Percentiles rank a stretch among this genome's conserved stretches.
phyloP scores from a whole-genome alignment of 164 flowering plant species.

The Platanus orientalis region DNA sequence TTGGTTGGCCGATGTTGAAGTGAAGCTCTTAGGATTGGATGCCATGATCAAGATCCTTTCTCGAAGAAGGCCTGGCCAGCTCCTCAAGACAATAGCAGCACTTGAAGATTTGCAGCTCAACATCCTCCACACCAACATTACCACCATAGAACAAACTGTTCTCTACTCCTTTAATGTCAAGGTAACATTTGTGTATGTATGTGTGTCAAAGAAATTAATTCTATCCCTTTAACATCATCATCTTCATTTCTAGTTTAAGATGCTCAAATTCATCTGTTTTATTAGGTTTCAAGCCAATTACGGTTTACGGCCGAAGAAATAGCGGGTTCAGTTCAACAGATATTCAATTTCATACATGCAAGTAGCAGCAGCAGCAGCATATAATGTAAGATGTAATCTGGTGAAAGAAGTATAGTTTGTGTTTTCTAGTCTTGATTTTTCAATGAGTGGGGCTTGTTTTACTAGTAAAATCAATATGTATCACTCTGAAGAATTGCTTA shows the following conservation, averaged over 20 bases:
- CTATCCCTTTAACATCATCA: no score
- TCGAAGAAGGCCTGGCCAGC: conserved; percentile 84
- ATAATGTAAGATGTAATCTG: background rate
- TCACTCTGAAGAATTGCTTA: background rate
- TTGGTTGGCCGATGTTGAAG: conserved; percentile 83
- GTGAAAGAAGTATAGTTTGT: no score
- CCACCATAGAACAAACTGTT: conserved; percentile 95
- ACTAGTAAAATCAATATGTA: background rate
- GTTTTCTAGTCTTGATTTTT: background rate
- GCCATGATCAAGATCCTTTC: conserved; percentile 87
- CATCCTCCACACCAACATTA: conserved; percentile 89
- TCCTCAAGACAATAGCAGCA: conserved; percentile 73
- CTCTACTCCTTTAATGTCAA: conserved; percentile 92
- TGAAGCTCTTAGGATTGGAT: conserved; percentile 73
- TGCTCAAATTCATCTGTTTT: background rate
- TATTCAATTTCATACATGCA: conserved; percentile 85
- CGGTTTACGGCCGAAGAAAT: conserved; percentile 80
- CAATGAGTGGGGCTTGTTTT: background rate
- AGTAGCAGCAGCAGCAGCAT: conserved; percentile 32
- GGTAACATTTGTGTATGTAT: conserved; percentile 34
- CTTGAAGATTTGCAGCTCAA: conserved; percentile 77
- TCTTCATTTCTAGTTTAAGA: background rate
- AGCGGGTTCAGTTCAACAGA: conserved; percentile 84
- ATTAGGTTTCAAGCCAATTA: conserved; percentile 56
- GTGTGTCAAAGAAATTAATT: no score